Evolutionary conservation across 2,329 filamentous ascomycete genomes (phyloP).

Genomic region (Aspergillus melleus): DNA sequence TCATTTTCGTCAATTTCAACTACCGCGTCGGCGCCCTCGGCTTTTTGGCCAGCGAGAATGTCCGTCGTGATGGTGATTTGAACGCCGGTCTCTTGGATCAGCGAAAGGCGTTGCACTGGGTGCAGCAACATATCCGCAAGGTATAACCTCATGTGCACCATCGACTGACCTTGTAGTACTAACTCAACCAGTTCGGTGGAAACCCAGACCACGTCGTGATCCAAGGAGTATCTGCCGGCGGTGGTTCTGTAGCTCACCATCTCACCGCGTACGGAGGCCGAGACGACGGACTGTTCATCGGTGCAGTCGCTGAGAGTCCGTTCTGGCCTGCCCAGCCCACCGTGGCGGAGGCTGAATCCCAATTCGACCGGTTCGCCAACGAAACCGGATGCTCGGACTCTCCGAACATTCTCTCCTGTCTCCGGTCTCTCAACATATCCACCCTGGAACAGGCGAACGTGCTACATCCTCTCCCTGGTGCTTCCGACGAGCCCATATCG

Average conservation of each 20-base stretch:
- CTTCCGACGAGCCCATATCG: constrained; percentile 34
- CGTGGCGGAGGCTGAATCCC: constrained; percentile 47
- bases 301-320: constrained; percentile 50
- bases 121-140: constrained; percentile 56
- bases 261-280: constrained; percentile 53
- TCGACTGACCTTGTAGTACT: background rate
- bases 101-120: constrained; percentile 61
- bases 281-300: constrained; percentile 49
- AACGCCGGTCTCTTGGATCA: constrained; percentile 68
- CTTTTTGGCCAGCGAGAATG: constrained; percentile 60
- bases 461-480: constrained; percentile 45
- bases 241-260: constrained; percentile 57
- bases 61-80: constrained; percentile 57
- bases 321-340: constrained; percentile 50
- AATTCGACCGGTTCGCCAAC: constrained; percentile 48
- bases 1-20: constrained; percentile 70
- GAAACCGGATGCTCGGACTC: constrained; percentile 44
- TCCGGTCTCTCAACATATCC: constrained; percentile 43
- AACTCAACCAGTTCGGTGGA: constrained; percentile 55
- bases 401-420: constrained; percentile 44
- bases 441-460: constrained; percentile 44
- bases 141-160: constrained; percentile 1
- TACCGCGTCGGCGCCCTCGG: constrained; percentile 66
- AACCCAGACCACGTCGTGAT: constrained; percentile 61
- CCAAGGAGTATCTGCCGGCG: constrained; percentile 63